These are phyloP conservation scores for Cotoneaster glaucophyllus DNA, from an alignment of 306 rosid species.

Conservation along the genomic window DNA sequence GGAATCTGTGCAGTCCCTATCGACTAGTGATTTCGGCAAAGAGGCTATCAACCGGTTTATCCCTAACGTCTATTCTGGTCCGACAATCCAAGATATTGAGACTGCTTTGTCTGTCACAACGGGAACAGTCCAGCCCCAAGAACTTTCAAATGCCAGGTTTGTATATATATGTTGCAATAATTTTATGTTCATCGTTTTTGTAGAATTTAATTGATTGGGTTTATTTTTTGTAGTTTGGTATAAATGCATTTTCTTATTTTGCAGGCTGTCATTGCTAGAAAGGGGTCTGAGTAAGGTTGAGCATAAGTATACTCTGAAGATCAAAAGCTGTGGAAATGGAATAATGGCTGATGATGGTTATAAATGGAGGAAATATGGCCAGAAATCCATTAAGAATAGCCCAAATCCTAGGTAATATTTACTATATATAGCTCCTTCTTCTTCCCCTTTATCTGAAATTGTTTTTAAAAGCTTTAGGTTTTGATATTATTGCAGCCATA, in stretches of 20 bases:
- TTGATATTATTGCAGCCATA: not conserved
- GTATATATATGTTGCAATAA: not conserved
- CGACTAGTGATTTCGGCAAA: conserved; percentile 8
- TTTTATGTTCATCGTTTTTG: not conserved
- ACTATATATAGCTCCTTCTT: not conserved
- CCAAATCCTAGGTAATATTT: conserved; percentile 74
- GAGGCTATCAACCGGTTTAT: conserved; percentile 27
- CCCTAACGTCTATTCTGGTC: conserved; percentile 58
- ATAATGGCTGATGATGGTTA: conserved; percentile 80
- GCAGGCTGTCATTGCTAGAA: conserved; percentile 59
- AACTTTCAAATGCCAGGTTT: conserved; percentile 48
- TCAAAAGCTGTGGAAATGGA: conserved; percentile 73
- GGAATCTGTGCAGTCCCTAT: conserved; percentile 5
- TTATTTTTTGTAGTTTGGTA: not conserved
- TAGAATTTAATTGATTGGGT: not conserved
- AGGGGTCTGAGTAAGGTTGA: conserved; percentile 62
- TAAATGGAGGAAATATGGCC: conserved; percentile 93
- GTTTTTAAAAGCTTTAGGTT: not conserved
- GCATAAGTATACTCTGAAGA: conserved; percentile 72
- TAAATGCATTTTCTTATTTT: not conserved
- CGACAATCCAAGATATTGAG: conserved; percentile 68
- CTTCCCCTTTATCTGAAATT: not conserved
- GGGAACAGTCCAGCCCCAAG: conserved; percentile 32
- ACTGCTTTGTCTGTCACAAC: conserved; percentile 50
- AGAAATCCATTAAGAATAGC: conserved; percentile 83